These are phyloP conservation scores for Chamaecyparis obtusa DNA, from an alignment of 75 land plant genomes.

Conservation along the genomic window DNA sequence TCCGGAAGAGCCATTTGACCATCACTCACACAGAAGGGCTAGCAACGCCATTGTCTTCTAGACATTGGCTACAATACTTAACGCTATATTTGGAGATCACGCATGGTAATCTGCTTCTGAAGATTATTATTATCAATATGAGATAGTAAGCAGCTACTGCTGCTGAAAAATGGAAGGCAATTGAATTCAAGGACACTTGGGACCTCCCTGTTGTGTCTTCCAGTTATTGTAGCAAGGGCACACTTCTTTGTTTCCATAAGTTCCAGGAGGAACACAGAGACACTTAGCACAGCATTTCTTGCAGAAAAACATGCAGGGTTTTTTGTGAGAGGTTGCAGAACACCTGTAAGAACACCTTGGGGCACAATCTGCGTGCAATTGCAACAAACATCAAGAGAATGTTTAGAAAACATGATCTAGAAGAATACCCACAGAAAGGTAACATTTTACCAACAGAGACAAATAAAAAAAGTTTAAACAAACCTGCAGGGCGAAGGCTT, in stretches of 20 bases:
- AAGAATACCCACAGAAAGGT: not conserved
- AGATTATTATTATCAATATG: not conserved
- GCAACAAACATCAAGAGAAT: not conserved
- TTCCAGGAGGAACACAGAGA: conserved; percentile 29
- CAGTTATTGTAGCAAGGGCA: conserved; percentile 32
- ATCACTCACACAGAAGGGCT: not conserved
- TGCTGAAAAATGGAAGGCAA: not conserved
- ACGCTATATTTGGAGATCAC: not conserved
- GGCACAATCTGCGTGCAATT: conserved; percentile 12
- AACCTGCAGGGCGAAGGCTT: not conserved
- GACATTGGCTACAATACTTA: not conserved
- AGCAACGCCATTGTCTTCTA: not conserved
- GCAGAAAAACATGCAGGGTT: conserved; percentile 24
- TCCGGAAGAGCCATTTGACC: not conserved
- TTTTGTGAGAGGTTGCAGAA: conserved; percentile 12
- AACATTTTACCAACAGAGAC: not conserved
- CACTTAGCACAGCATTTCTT: conserved; percentile 25
- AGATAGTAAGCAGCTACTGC: not conserved
- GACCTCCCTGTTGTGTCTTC: conserved; percentile 24
- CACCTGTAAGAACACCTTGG: conserved; percentile 18
- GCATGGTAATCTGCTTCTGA: not conserved
- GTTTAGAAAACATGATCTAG: not conserved
- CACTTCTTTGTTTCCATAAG: conserved; percentile 24
- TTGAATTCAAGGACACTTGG: conserved; percentile 21
- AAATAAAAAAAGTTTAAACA: not conserved